These are phyloP conservation scores for Curvularia sp. DNA, from an alignment of 2,329 filamentous ascomycete genomes.

Conservation along the genomic window DNA sequence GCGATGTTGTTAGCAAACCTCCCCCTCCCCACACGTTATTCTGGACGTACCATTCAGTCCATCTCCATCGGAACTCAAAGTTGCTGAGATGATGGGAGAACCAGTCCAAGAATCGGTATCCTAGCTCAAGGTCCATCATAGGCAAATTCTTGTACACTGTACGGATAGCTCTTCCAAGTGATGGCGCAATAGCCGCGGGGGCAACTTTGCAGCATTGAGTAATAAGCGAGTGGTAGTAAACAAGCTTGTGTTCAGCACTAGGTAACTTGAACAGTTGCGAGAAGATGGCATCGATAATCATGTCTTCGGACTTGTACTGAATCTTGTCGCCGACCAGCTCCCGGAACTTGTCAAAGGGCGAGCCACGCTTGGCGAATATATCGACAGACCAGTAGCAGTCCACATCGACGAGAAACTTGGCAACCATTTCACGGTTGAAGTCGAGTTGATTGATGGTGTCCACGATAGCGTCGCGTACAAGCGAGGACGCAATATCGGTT, in stretches of 20 bases:
- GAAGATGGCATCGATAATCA: slow-evolving; percentile 96
- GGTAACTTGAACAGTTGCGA: slow-evolving; percentile 92
- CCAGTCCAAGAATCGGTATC: slow-evolving; percentile 92
- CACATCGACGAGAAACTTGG: slow-evolving; percentile 89
- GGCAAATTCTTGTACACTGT: slow-evolving; percentile 85
- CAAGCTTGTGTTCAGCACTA: slow-evolving; percentile 85
- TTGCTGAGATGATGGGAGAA: slow-evolving; percentile 98
- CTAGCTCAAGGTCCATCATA: slow-evolving; percentile 84
- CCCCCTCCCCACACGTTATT: not conserved
- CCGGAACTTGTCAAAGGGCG: slow-evolving; percentile 86
- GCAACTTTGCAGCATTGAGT: slow-evolving; percentile 96
- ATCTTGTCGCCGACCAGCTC: slow-evolving; percentile 69
- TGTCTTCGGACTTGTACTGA: slow-evolving; percentile 97
- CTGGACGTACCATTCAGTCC: slow-evolving; percentile 82
- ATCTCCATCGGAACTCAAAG: slow-evolving; percentile 99
- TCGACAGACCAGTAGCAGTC: slow-evolving; percentile 92
- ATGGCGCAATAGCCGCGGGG: slow-evolving; percentile 94
- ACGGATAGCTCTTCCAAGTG: slow-evolving; percentile 88
- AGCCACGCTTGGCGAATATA: slow-evolving; percentile 93
- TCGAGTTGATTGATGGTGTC: slow-evolving; percentile 95
- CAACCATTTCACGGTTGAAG: slow-evolving; percentile 87
- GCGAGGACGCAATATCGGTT: slow-evolving; percentile 76
- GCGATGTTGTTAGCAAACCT: slow-evolving; percentile 19
- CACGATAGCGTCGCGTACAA: slow-evolving; percentile 83
- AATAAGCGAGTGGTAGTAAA: slow-evolving; percentile 95